phyloP scores from a whole-genome alignment of 257 asterid genomes.

The Fraxinus pennsylvanica region DNA sequence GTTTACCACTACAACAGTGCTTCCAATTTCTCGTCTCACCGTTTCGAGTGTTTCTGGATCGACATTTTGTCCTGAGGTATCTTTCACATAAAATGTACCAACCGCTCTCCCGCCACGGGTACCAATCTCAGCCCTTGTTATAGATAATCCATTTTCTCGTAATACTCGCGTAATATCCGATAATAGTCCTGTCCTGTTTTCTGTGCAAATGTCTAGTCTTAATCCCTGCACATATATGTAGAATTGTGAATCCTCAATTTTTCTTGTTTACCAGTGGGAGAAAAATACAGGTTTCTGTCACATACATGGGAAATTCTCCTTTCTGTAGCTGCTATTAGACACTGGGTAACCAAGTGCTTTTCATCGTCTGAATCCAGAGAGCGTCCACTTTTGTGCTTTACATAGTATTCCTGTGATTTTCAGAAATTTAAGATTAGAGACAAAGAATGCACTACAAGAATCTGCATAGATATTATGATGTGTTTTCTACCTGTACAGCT shows the following conservation, averaged over 20 bases:
- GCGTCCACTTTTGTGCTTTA: constrained; percentile 57
- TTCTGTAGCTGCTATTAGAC: constrained; percentile 79
- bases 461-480: not conserved
- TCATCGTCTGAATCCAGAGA: constrained; percentile 51
- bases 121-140: constrained; percentile 68
- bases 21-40: constrained; percentile 65
- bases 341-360: constrained; percentile 49
- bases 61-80: constrained; percentile 59
- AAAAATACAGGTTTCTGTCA: not conserved
- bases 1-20: constrained; percentile 35
- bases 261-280: not conserved
- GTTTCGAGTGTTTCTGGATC: constrained; percentile 46
- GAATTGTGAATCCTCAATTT: not conserved
- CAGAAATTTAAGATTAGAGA: not conserved
- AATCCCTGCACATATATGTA: constrained; percentile 51
- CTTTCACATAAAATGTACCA: constrained; percentile 82
- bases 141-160: constrained; percentile 80
- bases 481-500: constrained; percentile 65
- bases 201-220: constrained; percentile 55
- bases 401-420: constrained; percentile 65
- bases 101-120: constrained; percentile 59
- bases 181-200: constrained; percentile 62
- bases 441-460: not conserved
- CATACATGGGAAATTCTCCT: constrained; percentile 73
- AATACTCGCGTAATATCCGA: constrained; percentile 72